phyloP scores from a whole-genome alignment of 768 basidiomycete genomes.

The Pisolithus microcarpus region DNA sequence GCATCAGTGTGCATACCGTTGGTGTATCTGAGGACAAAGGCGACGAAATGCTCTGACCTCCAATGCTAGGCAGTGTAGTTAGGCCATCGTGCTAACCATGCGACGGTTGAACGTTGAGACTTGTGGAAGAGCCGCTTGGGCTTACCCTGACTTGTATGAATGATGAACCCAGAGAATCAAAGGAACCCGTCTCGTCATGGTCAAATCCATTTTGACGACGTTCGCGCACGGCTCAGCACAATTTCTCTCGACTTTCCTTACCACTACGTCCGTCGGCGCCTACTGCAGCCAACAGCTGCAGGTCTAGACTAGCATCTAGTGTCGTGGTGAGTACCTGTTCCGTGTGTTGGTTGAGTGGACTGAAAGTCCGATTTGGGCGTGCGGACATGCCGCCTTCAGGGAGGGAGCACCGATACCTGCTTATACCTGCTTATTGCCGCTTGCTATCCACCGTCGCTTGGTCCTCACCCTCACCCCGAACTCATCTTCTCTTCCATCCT shows the following conservation, averaged over 20 bases:
- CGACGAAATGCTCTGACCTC: too few relatives aligned
- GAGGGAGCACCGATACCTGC: conserved; percentile 66
- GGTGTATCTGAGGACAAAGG: too few relatives aligned
- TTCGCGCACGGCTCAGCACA: conserved; percentile 65
- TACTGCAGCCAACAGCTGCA: conserved; percentile 61
- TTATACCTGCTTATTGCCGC: conserved; percentile 60
- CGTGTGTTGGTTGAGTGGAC: not conserved
- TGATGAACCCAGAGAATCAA: too few relatives aligned
- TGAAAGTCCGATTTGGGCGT: not conserved
- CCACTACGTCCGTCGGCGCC: conserved; percentile 72
- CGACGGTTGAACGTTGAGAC: too few relatives aligned
- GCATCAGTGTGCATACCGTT: too few relatives aligned
- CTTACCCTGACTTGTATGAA: too few relatives aligned
- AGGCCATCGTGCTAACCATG: too few relatives aligned
- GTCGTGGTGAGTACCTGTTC: conserved; percentile 52
- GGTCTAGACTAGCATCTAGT: conserved; percentile 58
- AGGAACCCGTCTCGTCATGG: too few relatives aligned
- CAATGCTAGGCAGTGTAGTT: too few relatives aligned
- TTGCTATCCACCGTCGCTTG: conserved; percentile 25
- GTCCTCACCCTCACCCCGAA: not conserved
- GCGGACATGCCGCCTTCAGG: conserved; percentile 54
- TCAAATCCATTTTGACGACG: conserved; percentile 37
- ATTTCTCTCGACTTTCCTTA: conserved; percentile 67
- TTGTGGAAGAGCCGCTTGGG: too few relatives aligned
- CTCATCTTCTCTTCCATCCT: not conserved